phyloP scores from a whole-genome alignment of 192 early-diverging fungal genomes.

The Mortierella claussenii region DNA sequence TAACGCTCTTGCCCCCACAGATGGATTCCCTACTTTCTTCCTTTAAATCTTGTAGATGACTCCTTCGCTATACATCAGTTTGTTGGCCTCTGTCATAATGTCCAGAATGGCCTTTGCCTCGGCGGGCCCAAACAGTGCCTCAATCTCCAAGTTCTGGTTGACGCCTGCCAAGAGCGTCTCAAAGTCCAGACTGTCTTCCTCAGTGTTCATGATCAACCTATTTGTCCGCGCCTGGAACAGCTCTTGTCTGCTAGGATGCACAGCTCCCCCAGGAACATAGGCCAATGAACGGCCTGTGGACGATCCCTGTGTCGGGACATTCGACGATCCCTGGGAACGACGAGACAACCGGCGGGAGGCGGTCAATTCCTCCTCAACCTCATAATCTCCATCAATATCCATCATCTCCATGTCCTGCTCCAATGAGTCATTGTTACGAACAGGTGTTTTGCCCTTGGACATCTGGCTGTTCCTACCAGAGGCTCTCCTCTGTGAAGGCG shows the following conservation, averaged over 20 bases:
- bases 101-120: constrained; percentile 71
- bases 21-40: background rate
- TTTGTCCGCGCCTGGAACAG: constrained; percentile 28
- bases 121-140: constrained; percentile 58
- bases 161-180: constrained; percentile 65
- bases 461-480: background rate
- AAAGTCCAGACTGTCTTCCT: constrained; percentile 65
- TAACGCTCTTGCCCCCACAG: background rate
- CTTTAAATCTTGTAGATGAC: constrained; percentile 74
- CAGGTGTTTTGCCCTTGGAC: constrained; percentile 35
- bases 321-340: constrained; percentile 23
- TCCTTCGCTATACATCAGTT: constrained; percentile 77
- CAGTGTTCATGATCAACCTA: constrained; percentile 36
- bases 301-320: constrained; percentile 31
- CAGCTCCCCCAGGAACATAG: constrained; percentile 39
- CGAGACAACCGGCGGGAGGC: constrained; percentile 33
- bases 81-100: constrained; percentile 71
- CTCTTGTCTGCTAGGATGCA: constrained; percentile 35
- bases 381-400: constrained; percentile 38
- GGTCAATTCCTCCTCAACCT: constrained; percentile 32
- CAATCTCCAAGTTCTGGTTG: constrained; percentile 57
- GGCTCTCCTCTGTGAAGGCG: constrained; percentile 14
- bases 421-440: background rate
- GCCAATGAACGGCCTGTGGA: constrained; percentile 4
- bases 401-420: constrained; percentile 46